Evolutionary conservation across 345 rosid genomes (phyloP), one percentile per base, ranked within the genome.

Genomic region (Trapa incisa): DNA sequence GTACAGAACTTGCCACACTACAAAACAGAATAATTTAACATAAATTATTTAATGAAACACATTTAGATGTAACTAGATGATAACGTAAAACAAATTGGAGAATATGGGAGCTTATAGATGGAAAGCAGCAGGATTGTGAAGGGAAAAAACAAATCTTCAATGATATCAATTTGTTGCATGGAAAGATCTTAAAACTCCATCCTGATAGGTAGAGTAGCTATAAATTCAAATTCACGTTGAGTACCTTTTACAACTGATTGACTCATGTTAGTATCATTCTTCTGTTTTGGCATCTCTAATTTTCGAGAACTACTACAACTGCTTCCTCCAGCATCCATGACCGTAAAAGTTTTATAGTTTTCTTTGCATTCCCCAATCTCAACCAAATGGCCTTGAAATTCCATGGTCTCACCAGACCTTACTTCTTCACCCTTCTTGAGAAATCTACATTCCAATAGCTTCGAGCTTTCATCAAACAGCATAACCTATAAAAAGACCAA

Each of bases 1-100:
- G 77, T 86, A 86, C 78, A 86, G 45, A 48, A 83, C 89, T 83
- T 77, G 81, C 89, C 89, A 84, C 68, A 72, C 89, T 82, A 72
- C 63, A 58, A 64, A 47, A 53, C 47, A 39, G 50, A 48, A 50
- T 42, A 65, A 13, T 42, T 42, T 7, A 66, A 14, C 52, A 32
- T 35, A 11, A 6, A 29, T 22, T 22, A 22, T 22, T 22, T 22
- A 22, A 22, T n/a, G 2, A 8, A 22, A 13, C 7, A 5, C 4
- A 50, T 50, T 14, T 15, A 16, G n/a, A 17, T 4, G 22, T 50
- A 17, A 15, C 13, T 50, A 15, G 7, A 13, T 2, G 6, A 4
- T 50, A 50, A 14, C 56, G 14, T 16, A 33, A 11, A 58, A 33
- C 35, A 38, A 58, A 35, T 58, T 10, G 4, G 38, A 54, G 60